phyloP scores from a whole-genome alignment of 352 stramenopile genomes.

The Phytopythium aichiense region DNA sequence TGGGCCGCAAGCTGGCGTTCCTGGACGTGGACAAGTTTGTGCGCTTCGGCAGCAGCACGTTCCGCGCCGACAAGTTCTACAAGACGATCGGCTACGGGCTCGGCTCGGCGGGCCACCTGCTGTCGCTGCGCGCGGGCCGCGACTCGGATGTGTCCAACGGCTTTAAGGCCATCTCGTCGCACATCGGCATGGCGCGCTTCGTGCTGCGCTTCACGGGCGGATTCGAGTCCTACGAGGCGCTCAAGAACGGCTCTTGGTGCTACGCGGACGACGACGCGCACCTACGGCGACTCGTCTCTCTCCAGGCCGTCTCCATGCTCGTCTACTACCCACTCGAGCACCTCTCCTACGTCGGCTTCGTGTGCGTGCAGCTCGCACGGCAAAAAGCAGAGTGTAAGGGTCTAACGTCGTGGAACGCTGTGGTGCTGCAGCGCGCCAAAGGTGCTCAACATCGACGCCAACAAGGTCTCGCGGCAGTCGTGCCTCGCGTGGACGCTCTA shows the following conservation, averaged over 20 bases:
- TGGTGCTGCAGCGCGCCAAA: slow-evolving; percentile 53
- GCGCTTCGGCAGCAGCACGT: slow-evolving; percentile 50
- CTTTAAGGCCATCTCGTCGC: slow-evolving; percentile 58
- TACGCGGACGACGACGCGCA: slow-evolving; percentile 66
- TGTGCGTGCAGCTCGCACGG: slow-evolving; percentile 38
- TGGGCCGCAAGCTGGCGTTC: slow-evolving; percentile 9
- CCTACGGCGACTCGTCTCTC: slow-evolving; percentile 48
- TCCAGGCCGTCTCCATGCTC: slow-evolving; percentile 79
- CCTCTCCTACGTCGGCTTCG: slow-evolving; percentile 78
- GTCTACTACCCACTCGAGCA: slow-evolving; percentile 86
- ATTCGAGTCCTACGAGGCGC: slow-evolving; percentile 67
- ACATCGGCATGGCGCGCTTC: slow-evolving; percentile 77
- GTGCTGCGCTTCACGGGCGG: slow-evolving; percentile 74
- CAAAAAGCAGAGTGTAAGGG: too few species aligned
- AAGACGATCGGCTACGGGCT: slow-evolving; percentile 79
- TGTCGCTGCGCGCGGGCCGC: slow-evolving; percentile 40
- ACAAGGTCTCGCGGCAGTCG: slow-evolving; percentile 61
- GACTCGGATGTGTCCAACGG: slow-evolving; percentile 52
- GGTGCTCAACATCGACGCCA: slow-evolving; percentile 68
- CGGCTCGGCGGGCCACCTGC: slow-evolving; percentile 45
- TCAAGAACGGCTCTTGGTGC: slow-evolving; percentile 78
- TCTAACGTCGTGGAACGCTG: not conserved
- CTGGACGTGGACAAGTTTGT: slow-evolving; percentile 74
- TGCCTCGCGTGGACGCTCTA: slow-evolving; percentile 73
- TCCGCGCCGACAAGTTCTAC: slow-evolving; percentile 77